A percentile compares a stretch with the other conserved stretches of the same genome.
Evolutionary conservation across 129 eudicot genomes (phyloP).

Genomic region (Cynara cardunculus): DNA sequence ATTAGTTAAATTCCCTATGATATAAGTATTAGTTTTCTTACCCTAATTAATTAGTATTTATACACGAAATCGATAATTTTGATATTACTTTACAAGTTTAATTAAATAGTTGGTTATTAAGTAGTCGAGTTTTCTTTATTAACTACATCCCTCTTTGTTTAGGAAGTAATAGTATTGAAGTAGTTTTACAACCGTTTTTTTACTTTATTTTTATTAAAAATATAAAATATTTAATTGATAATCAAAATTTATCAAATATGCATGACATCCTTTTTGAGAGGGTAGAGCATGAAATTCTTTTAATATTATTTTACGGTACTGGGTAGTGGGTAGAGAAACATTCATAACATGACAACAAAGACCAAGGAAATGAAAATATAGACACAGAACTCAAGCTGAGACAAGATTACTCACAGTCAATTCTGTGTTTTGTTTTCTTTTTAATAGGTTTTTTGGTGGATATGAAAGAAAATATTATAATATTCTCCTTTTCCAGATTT

Average conservation of each 20-base stretch:
- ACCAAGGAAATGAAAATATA: constrained; percentile 42
- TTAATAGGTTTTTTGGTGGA: background rate
- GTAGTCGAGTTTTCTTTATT: background rate
- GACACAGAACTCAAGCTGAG: constrained; percentile 27
- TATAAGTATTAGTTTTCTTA: background rate
- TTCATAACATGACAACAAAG: constrained; percentile 37
- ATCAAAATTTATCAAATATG: background rate
- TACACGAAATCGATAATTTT: background rate
- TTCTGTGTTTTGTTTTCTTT: constrained; percentile 8
- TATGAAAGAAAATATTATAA: background rate
- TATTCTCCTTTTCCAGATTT: constrained; percentile 27
- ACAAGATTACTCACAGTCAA: constrained; percentile 35
- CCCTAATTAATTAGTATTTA: background rate
- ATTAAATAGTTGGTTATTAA: background rate
- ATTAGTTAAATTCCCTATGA: background rate
- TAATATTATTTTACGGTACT: background rate
- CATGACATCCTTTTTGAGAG: too few relatives aligned
- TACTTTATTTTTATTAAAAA: background rate
- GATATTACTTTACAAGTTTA: background rate
- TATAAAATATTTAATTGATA: background rate
- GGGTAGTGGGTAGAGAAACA: background rate
- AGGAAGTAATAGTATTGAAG: background rate
- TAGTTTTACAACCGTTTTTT: background rate
- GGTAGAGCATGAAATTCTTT: background rate
- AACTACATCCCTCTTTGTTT: background rate